These are phyloP conservation scores for Pleurotus sapidus DNA, from an alignment of 768 basidiomycete genomes.

Conservation along the genomic window DNA sequence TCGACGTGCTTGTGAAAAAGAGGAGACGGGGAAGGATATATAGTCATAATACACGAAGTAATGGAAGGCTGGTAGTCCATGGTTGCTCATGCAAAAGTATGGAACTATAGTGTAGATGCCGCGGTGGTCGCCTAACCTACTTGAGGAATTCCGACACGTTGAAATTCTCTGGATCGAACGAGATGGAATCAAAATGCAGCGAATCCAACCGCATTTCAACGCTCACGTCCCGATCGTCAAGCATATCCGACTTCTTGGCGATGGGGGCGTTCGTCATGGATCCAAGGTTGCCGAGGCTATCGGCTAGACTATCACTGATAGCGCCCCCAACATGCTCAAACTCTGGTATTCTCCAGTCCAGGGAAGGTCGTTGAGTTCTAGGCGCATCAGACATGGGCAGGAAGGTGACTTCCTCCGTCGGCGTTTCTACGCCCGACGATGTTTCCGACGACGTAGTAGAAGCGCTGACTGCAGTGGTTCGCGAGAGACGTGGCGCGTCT, in stretches of 20 bases:
- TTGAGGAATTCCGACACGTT: slow-evolving; percentile 10
- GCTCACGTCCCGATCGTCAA: slow-evolving; percentile 35
- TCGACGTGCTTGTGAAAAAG: no score
- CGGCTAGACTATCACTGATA: not conserved
- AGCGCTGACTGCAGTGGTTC: slow-evolving; percentile 7
- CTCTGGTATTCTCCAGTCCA: slow-evolving; percentile 5
- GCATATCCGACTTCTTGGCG: not conserved
- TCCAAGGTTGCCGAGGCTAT: not conserved
- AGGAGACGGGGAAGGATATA: no score
- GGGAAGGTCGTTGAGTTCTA: not conserved
- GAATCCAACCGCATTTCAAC: slow-evolving; percentile 72
- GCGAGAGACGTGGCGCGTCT: slow-evolving; percentile 2
- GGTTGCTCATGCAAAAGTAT: no score
- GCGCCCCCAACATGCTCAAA: not conserved
- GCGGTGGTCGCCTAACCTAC: not conserved
- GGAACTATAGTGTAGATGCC: no score
- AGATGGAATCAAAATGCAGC: slow-evolving; percentile 68
- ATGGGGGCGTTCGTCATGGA: no score
- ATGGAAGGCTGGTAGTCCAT: no score
- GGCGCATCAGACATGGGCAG: slow-evolving; percentile 15
- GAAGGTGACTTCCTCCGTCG: slow-evolving; percentile 13
- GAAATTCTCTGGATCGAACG: slow-evolving; percentile 65
- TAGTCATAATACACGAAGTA: no score
- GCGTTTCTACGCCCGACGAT: slow-evolving; percentile 6
- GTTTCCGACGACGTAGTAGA: not conserved